These are phyloP conservation scores for Podospora fimiseda DNA, from an alignment of 495 filamentous ascomycete species.

Conservation along the genomic window DNA sequence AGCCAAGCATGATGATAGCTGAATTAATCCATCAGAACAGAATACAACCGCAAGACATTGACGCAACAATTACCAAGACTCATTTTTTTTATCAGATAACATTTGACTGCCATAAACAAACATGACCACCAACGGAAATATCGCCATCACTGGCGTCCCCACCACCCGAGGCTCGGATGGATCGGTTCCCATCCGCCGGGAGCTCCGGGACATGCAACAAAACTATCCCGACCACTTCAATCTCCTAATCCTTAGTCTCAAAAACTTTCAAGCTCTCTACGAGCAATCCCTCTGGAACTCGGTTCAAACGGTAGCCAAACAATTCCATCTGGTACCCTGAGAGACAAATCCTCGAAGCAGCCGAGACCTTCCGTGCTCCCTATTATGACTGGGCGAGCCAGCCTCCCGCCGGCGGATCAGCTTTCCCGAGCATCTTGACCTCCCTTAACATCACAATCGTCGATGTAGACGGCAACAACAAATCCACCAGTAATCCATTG, in stretches of 20 bases:
- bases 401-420: conserved; percentile 14
- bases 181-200: conserved; percentile 23
- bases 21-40: too few species aligned
- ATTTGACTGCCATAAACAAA: not conserved
- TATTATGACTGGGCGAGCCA: conserved; percentile 54
- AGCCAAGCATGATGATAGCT: too few species aligned
- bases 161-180: conserved; percentile 19
- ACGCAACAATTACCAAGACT: too few species aligned
- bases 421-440: conserved; percentile 29
- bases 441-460: conserved; percentile 33
- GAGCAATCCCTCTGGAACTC: conserved; percentile 49
- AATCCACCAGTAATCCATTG: conserved; percentile 32
- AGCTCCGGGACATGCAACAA: conserved; percentile 27
- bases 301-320: conserved; percentile 42
- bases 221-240: conserved; percentile 29
- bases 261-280: conserved; percentile 18
- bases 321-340: conserved; percentile 40
- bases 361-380: conserved; percentile 43
- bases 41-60: too few species aligned
- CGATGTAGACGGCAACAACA: conserved; percentile 26
- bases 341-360: conserved; percentile 39
- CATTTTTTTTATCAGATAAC: too few species aligned
- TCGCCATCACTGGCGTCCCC: conserved; percentile 24
- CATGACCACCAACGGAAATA: conserved; percentile 19
- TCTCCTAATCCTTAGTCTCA: conserved; percentile 23